Evolutionary conservation across 2,329 filamentous ascomycete species (phyloP).

Genomic region (Paramyrothecium roridum): DNA sequence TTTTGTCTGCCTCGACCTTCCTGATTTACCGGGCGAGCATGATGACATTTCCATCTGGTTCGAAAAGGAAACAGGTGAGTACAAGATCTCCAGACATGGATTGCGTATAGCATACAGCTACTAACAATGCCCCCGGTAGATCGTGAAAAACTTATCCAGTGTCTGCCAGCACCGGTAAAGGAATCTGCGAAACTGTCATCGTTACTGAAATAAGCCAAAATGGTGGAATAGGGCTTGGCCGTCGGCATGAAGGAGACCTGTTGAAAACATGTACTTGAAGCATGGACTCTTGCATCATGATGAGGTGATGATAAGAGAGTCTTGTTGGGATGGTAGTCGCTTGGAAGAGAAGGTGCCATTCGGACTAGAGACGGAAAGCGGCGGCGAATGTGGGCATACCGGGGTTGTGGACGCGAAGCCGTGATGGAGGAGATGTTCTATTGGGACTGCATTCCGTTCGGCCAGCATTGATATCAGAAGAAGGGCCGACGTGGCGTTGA

Average conservation of each 20-base stretch:
- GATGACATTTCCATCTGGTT: slow-evolving; percentile 87
- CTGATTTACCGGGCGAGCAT: slow-evolving; percentile 87
- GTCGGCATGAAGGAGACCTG: not conserved
- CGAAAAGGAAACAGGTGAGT: slow-evolving; percentile 72
- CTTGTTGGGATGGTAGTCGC: no score
- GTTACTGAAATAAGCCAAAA: slow-evolving; percentile 22
- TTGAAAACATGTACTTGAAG: no score
- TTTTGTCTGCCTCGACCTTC: slow-evolving; percentile 82
- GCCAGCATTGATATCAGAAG: not conserved
- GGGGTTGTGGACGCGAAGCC: not conserved
- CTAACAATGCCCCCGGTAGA: slow-evolving; percentile 31
- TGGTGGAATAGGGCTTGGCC: slow-evolving; percentile 1
- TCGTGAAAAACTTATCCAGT: slow-evolving; percentile 48
- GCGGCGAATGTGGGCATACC: no score
- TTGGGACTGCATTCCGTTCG: not conserved
- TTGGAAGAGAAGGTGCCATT: no score
- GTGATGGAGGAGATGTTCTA: not conserved
- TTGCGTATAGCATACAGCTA: not conserved
- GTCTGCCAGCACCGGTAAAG: slow-evolving; percentile 56
- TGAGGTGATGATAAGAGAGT: no score
- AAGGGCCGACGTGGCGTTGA: not conserved
- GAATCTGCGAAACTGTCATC: slow-evolving; percentile 32
- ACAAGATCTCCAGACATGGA: not conserved
- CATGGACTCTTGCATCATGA: no score
- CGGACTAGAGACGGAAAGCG: not conserved